Base-by-base conservation (phyloP, 345 rosid genomes). In the Aquilaria yunnanensis region DNA sequence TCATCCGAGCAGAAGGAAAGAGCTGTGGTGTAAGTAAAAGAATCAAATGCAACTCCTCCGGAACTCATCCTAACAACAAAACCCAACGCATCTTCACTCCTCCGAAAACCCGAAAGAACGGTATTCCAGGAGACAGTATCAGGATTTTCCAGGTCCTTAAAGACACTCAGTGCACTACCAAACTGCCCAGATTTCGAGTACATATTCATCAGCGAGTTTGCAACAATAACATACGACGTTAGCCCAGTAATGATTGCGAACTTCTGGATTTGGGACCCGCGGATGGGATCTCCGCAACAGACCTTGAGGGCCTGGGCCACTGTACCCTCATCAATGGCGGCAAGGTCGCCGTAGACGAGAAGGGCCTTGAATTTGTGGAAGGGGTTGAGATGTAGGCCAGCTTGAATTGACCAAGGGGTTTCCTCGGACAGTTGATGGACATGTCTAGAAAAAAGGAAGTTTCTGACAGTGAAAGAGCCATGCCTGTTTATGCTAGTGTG, bases 61-160 rank as follows among this genome's bases (percentile, higher is more conserved):
- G 56, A 66, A 54, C 75, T 75, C 96, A 88, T 86, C 67, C 72
- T 71, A 61, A 62, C 68, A 72, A 84, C 85, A 74, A 88, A 82
- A 47, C 57, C 31, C 58, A 87, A 16, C 13, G 89, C 90, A 64
- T 72, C 78, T 46, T 77, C 79, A 41, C 78, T 69, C 46, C 72
- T 77, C 62, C 63, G 78, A 69, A 80, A 81, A 10, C 96, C 98
- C 8, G 98, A 87, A 67, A 92, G 89, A 63, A 89, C 68, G 60
- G 97, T 89, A 70, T 89, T 92, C 91, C 93, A 92, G 51, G 98
- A 92, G 74, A 92, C 88, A 66, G 79, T 80, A 70, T 92, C 96
- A 49, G 86, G 94, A 8, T 72, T 54, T 63, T 37, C 67, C 77
- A 92, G 76, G 56, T 51, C 75, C 80, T 85, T 80, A 78, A 92